Base-by-base conservation (phyloP, 1,284 basidiomycete genomes). In the Inonotus hispidus region DNA sequence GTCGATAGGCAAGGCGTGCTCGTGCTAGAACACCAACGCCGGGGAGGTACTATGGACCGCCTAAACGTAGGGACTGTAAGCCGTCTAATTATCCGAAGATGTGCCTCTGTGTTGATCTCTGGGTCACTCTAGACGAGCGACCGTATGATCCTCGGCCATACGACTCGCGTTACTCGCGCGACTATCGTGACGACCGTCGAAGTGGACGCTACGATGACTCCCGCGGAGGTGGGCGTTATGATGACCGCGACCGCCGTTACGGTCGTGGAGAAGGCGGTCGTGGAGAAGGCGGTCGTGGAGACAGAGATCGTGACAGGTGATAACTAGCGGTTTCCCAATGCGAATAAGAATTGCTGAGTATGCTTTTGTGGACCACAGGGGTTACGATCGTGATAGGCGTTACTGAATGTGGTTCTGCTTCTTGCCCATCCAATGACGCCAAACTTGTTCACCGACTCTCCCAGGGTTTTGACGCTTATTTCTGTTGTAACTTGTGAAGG, bases 11-110 rank as follows among this genome's bases (percentile, higher is more conserved):
- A 69, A 91, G 93, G 65, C 90, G 95, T 70, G 94, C 90, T 62
- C 90, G 95, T 67, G 94, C 95, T 21, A 84, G 95, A 65, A 98
- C 95, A 5, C 95, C 95, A 2, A 98, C 95, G 11, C 95, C 95
- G 14, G 95, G 95, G 53, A 80, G 90, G 61, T 98, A 98, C 82
- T 93, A 92, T 67, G 93, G 94, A 0, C 93, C 93, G 43, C 90
- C 93, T 59, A 94, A 95, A 75, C 82, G 88, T 52, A 77, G 80
- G 59, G 87, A 88, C 62, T 72, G 83, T 84, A 67, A 46, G 76
- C 68, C 50, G 19, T 43, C 7, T 21, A 4, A 61, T 45, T 41
- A 47, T 46, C 16, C 43, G 46, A n/a, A n/a, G 14, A 49, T 43
- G 13, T 43, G 8, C 8, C 25, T 39, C 13, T 38, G 37, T 14